Conservation (phyloP, 805 yeast species). For the Kluyveromyces wickerhamii region DNA sequence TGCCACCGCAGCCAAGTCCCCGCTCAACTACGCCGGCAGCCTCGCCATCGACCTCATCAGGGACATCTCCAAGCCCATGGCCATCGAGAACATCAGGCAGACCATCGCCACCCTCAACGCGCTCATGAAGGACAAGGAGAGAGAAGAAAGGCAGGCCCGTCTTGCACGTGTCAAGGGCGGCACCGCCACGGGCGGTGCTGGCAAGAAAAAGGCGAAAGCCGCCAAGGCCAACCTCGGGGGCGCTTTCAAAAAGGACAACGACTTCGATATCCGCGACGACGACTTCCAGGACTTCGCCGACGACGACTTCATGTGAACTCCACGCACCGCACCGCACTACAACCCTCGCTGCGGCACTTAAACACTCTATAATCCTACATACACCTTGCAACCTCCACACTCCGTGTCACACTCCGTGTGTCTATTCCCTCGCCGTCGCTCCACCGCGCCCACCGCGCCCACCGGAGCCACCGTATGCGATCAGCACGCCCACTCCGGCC, state of each 20-base stretch:
- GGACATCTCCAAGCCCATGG: conserved; percentile 74
- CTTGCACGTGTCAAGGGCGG: conserved; percentile 69
- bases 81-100: conserved; percentile 76
- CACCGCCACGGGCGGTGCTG: conserved; percentile 86
- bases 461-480: too few relatives aligned
- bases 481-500: too few relatives aligned
- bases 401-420: too few relatives aligned
- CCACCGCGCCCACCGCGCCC: too few relatives aligned
- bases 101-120: conserved; percentile 80
- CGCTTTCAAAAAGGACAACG: conserved; percentile 56
- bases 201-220: conserved; percentile 88
- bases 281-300: conserved; percentile 59
- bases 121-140: conserved; percentile 73
- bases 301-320: conserved; percentile 81
- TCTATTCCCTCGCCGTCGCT: too few relatives aligned
- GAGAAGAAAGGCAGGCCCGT: conserved; percentile 83
- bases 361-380: too few relatives aligned
- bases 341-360: too few relatives aligned
- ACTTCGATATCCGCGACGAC: conserved; percentile 45
- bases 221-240: conserved; percentile 58
- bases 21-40: conserved; percentile 60
- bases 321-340: too few relatives aligned
- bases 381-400: too few relatives aligned
- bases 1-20: conserved; percentile 51
- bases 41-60: conserved; percentile 81